Evolutionary conservation across 108 stramenopile genomes (phyloP), one percentile per base, ranked within the genome.

Genomic region (Cylindrotheca fusiformis): DNA sequence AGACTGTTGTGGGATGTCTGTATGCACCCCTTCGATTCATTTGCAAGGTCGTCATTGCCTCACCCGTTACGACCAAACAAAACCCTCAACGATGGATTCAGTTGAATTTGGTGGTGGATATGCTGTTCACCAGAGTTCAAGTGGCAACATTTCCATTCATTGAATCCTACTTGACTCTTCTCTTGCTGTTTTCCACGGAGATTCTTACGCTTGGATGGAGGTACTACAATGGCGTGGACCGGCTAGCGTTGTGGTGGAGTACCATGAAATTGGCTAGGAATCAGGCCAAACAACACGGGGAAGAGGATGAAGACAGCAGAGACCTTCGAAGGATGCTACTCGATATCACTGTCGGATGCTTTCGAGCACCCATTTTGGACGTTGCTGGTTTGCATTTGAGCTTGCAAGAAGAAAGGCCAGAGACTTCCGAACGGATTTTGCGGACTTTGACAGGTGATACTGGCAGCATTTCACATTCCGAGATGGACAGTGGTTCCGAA

Each of bases 71-170:
- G 3, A 30, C 29, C n/a, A 51, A 51, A n/a, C 33, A 59, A 14
- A 59, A 69, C 52, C 60, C 68, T 1, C 29, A 55, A 55, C 30
- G 52, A 23, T 36, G 32, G 27, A 48, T 69, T 58, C 48, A 48
- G 18, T 26, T 69, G 33, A 54, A 61, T n/a, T 36, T 61, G 32
- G 60, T 69, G 36, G 68, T 69, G n/a, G 68, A 69, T 54, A 46
- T 69, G 21, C 47, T 69, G 10, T 69, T 69, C 23, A 61, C 52
- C 20, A 36, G 60, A 21, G 60, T 61, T 12, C 60, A 60, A 45
- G 36, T 60, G 14, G 52, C 60, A 30, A 61, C 68, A 5, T 49
- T 51, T 28, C 60, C 68, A 8, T 69, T 49, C 33, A 61, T 69
- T 54, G 60, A 61, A 44, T 30, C 49, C 17, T 51, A 26, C 19